Evolutionary conservation across 768 basidiomycete species (phyloP).

Genomic region (Boletellus ananiceps): DNA sequence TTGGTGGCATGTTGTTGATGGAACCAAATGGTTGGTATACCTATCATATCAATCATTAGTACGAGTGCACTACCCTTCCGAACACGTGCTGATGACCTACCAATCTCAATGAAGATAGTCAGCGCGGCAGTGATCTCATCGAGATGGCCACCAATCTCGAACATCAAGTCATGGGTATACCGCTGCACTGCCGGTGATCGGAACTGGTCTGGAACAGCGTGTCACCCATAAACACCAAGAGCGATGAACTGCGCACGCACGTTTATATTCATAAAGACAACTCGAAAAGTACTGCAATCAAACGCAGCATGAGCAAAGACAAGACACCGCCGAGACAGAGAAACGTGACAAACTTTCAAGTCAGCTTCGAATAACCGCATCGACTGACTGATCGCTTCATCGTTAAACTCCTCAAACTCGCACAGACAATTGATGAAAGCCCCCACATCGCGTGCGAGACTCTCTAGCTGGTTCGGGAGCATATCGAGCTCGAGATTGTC

Average conservation of each 20-base stretch:
- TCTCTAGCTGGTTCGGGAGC: slow-evolving; percentile 42
- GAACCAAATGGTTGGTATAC: slow-evolving; percentile 49
- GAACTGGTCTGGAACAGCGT: slow-evolving; percentile 40
- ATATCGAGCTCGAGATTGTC: slow-evolving; percentile 42
- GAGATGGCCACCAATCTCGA: slow-evolving; percentile 48
- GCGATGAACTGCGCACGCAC: slow-evolving; percentile 31
- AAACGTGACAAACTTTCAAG: slow-evolving; percentile 33
- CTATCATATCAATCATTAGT: slow-evolving; percentile 20
- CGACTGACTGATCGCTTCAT: slow-evolving; percentile 46
- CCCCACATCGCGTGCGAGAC: slow-evolving; percentile 43
- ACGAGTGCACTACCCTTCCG: background rate
- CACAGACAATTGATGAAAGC: slow-evolving; percentile 46
- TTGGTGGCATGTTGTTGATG: slow-evolving; percentile 46
- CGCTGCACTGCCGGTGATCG: slow-evolving; percentile 46
- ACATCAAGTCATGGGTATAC: slow-evolving; percentile 45
- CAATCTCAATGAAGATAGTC: slow-evolving; percentile 48
- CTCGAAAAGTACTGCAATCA: slow-evolving; percentile 44
- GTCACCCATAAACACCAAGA: background rate
- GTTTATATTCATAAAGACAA: slow-evolving; percentile 43
- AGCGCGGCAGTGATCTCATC: slow-evolving; percentile 45
- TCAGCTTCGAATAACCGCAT: slow-evolving; percentile 46
- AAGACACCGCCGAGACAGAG: background rate
- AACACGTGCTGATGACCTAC: slow-evolving; percentile 24
- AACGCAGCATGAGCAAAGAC: background rate
- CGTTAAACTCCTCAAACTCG: slow-evolving; percentile 53